Evolutionary conservation across 2,329 filamentous ascomycete genomes (phyloP).

Genomic region (Graphilbum sp.): DNA sequence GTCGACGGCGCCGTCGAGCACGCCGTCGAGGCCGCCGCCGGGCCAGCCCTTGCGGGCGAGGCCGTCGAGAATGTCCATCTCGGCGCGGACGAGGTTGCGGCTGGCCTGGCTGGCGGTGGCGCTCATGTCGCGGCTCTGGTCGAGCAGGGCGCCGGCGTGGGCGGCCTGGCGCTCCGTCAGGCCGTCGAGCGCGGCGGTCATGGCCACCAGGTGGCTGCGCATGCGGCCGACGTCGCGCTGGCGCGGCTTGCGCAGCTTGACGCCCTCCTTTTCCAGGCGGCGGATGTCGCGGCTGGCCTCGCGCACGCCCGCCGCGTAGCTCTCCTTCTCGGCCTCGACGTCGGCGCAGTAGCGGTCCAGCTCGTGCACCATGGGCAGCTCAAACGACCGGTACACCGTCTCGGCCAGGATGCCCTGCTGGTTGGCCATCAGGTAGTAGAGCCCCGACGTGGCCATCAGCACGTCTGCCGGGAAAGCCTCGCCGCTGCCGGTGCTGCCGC

Average conservation of each 20-base stretch:
- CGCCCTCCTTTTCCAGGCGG: slow-evolving; percentile 46
- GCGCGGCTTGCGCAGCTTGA: slow-evolving; percentile 39
- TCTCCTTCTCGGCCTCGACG: slow-evolving; percentile 48
- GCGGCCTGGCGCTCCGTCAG: slow-evolving; percentile 43
- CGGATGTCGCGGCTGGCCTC: slow-evolving; percentile 43
- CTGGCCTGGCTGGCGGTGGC: slow-evolving; percentile 45
- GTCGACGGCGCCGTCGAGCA: slow-evolving; percentile 47
- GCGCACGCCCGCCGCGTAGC: slow-evolving; percentile 38
- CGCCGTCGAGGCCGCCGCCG: slow-evolving; percentile 48
- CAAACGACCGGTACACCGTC: slow-evolving; percentile 51
- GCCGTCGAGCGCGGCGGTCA: slow-evolving; percentile 46
- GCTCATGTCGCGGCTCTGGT: slow-evolving; percentile 50
- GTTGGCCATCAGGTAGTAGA: slow-evolving; percentile 52
- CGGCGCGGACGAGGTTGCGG: slow-evolving; percentile 48
- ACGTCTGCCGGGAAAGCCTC: slow-evolving; percentile 45
- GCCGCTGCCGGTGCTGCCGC: slow-evolving; percentile 29
- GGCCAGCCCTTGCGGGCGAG: slow-evolving; percentile 52
- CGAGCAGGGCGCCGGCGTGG: slow-evolving; percentile 41
- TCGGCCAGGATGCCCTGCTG: slow-evolving; percentile 55
- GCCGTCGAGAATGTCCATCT: slow-evolving; percentile 54
- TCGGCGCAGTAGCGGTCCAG: slow-evolving; percentile 47
- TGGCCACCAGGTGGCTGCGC: slow-evolving; percentile 43
- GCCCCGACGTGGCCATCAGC: slow-evolving; percentile 43
- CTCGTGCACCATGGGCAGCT: slow-evolving; percentile 53
- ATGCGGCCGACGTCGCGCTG: slow-evolving; percentile 45